phyloP scores from a whole-genome alignment of 148 eudicot genomes.

The Pharnaceum exiguum region DNA sequence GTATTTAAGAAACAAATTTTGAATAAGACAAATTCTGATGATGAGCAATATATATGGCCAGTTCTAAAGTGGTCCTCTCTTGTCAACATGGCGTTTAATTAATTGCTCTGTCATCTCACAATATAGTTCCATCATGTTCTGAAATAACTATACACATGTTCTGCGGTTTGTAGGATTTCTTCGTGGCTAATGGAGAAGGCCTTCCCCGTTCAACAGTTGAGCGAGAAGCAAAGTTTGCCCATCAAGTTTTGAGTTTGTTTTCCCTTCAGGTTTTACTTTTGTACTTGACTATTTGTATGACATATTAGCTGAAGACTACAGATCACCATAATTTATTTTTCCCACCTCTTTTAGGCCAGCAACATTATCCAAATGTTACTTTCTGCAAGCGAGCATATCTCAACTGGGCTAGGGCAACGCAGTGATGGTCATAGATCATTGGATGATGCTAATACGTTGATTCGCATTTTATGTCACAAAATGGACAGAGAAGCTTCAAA shows the following conservation, averaged over 20 bases:
- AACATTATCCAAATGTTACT: slow-evolving; percentile 74
- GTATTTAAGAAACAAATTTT: too few species aligned
- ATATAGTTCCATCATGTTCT: not conserved
- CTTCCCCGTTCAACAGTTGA: slow-evolving; percentile 85
- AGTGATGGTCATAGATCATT: slow-evolving; percentile 37
- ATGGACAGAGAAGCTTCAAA: slow-evolving; percentile 76
- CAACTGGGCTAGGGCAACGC: slow-evolving; percentile 30
- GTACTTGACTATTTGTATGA: not conserved
- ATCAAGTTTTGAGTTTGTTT: slow-evolving; percentile 63
- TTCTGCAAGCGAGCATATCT: slow-evolving; percentile 69
- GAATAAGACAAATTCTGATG: too few species aligned
- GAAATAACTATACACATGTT: slow-evolving; percentile 1
- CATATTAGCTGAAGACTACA: not conserved
- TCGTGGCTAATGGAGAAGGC: slow-evolving; percentile 97
- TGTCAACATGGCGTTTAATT: not conserved
- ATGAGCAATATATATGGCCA: too few species aligned
- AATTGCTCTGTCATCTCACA: not conserved
- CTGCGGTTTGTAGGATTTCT: slow-evolving; percentile 56
- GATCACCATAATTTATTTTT: not conserved
- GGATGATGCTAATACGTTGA: slow-evolving; percentile 66
- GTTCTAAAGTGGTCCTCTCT: too few species aligned
- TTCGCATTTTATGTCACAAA: slow-evolving; percentile 85
- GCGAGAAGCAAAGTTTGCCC: slow-evolving; percentile 68
- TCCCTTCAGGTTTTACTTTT: slow-evolving; percentile 52
- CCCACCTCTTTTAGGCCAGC: slow-evolving; percentile 44